Percentiles rank a stretch among this genome's conserved stretches.
These are phyloP conservation scores for Metschnikowia reukaufii DNA, from an alignment of 805 yeast species.

Conservation along the genomic window DNA sequence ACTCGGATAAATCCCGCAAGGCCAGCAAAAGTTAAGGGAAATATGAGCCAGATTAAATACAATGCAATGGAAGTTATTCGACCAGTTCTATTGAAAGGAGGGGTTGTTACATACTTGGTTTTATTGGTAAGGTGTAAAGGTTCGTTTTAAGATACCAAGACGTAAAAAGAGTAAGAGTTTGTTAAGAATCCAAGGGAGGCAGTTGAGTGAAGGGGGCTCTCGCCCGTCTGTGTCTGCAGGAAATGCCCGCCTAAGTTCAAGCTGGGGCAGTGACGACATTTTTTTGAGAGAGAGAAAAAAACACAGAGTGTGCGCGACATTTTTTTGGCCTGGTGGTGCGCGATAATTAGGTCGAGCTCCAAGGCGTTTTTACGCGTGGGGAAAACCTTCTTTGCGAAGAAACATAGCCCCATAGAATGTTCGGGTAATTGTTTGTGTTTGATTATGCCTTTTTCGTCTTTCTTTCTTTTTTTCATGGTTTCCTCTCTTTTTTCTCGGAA, in stretches of 20 bases:
- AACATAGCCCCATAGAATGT: no score
- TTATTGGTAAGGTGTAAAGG: slow-evolving; percentile 11
- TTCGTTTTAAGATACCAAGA: slow-evolving; percentile 15
- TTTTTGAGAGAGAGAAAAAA: neutral
- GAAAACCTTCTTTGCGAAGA: no score
- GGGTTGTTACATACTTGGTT: slow-evolving; percentile 9
- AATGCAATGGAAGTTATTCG: neutral
- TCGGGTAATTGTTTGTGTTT: no score
- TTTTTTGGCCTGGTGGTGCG: neutral
- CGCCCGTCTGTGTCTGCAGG: slow-evolving; percentile 11
- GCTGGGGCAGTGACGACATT: slow-evolving; percentile 4
- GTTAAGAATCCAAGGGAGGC: slow-evolving; percentile 8
- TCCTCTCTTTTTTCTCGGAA: no score
- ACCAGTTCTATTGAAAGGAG: neutral
- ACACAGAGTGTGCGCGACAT: slow-evolving; percentile 1
- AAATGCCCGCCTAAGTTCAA: slow-evolving; percentile 5
- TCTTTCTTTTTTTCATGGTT: no score
- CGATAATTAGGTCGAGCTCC: no score
- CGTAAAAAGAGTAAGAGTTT: slow-evolving; percentile 7
- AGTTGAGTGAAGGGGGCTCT: slow-evolving; percentile 15
- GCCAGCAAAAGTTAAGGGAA: neutral
- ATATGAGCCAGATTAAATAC: neutral
- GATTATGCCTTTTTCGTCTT: no score
- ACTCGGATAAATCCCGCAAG: neutral
- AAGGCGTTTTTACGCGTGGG: neutral